phyloP scores from a whole-genome alignment of 805 yeast genomes.

The Sugiyamaella marilandica region DNA sequence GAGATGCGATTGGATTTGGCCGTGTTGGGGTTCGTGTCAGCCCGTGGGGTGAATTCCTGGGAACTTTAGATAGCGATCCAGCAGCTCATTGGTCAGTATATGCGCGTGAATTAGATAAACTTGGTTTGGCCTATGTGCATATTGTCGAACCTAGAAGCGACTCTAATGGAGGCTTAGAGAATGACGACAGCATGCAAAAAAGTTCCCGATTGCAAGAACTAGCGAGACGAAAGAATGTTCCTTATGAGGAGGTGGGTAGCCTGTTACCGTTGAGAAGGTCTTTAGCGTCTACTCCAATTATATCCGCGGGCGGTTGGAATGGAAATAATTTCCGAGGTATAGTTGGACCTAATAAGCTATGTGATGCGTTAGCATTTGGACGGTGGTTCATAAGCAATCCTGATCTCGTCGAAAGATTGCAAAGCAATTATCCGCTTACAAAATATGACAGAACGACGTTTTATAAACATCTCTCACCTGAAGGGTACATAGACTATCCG shows the following conservation, averaged over 20 bases:
- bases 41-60: conserved; percentile 28
- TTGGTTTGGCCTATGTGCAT: conserved; percentile 42
- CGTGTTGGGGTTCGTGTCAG: conserved; percentile 36
- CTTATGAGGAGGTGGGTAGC: not conserved
- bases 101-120: conserved; percentile 35
- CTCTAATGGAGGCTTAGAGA: not conserved
- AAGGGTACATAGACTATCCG: conserved; percentile 9
- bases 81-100: not conserved
- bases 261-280: not conserved
- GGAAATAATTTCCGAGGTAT: conserved; percentile 13
- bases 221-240: conserved; percentile 33
- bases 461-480: conserved; percentile 29
- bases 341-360: conserved; percentile 37
- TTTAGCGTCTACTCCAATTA: not conserved
- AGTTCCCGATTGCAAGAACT: conserved; percentile 33
- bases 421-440: conserved; percentile 38
- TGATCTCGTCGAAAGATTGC: conserved; percentile 45
- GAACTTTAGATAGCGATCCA: not conserved
- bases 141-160: conserved; percentile 42
- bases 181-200: not conserved
- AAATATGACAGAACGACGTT: conserved; percentile 48
- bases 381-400: conserved; percentile 53
- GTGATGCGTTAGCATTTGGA: conserved; percentile 39
- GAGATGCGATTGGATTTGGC: conserved; percentile 34
- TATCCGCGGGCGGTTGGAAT: conserved; percentile 23